Evolutionary conservation across 345 rosid species (phyloP), one percentile per base, ranked within the genome.

Genomic region (Corymbia maculata): DNA sequence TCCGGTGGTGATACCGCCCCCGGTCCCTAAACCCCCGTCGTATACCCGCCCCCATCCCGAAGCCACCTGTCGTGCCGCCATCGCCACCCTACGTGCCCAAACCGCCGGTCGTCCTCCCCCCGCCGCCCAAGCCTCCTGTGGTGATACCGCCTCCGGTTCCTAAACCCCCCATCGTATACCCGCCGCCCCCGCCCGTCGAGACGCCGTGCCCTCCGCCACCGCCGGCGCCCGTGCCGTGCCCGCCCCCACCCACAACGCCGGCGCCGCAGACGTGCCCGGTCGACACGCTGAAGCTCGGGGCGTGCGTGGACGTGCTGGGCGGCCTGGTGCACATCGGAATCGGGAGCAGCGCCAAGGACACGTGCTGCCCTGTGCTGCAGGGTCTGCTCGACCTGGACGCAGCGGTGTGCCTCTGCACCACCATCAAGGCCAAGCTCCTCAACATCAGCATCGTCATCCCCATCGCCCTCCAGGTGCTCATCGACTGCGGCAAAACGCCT

Each of bases 401-500:
- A 13, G 99, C 99, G 1, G 26, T 97, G 24, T 97, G 99, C 89
- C 98, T 97, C 13, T 97, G 99, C 92, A 96, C 98, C 88, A 93
- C 95, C 90, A 95, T 97, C 70, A 95, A 91, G 85, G 94, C 89
- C 8, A 97, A 97, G 91, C 98, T 97, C 89, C 93, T 97, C 6
- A 97, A 96, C 80, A 87, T 97, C 55, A 94, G 91, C 86, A 87
- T 97, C 64, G n/a, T 97, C 12, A 14, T 96, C 6, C 99, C 99
- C 53, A 88, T 97, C 68, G 99, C 98, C 87, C 99, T 97, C 86
- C 89, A 95, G 88, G 92, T 97, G 55, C 99, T 97, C 47, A 5
- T 97, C 24, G 95, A 94, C 86, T 97, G 99, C 91, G 99, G 99
- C 59, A 96, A 95, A 90, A 91, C 89, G 70, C 95, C 97, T 26